phyloP scores from a whole-genome alignment of 257 asterid species.

The Forsythia viridissima region DNA sequence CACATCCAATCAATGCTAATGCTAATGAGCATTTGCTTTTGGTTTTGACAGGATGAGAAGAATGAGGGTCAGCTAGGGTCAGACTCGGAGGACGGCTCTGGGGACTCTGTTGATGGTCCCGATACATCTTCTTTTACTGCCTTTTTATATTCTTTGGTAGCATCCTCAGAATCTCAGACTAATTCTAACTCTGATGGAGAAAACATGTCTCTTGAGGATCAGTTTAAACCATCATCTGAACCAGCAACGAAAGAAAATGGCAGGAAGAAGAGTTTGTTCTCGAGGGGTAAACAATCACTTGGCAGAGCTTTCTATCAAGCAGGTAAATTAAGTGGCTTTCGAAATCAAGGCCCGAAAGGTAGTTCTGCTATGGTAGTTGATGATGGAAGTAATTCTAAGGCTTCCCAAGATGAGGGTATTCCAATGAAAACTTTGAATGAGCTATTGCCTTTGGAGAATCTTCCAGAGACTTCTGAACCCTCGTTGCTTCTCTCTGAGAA shows the following conservation, averaged over 20 bases:
- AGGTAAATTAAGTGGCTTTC: constrained; percentile 65
- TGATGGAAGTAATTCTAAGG: constrained; percentile 37
- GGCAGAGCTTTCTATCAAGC: constrained; percentile 69
- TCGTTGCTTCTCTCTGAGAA: constrained; percentile 84
- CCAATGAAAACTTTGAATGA: constrained; percentile 48
- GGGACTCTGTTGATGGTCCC: constrained; percentile 69
- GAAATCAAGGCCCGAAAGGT: constrained; percentile 53
- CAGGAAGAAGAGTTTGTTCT: constrained; percentile 64
- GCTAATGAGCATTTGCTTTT: constrained; percentile 6
- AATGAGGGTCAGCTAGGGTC: constrained; percentile 44
- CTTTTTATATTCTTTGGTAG: constrained; percentile 72
- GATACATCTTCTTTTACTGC: constrained; percentile 96
- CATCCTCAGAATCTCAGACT: constrained; percentile 58
- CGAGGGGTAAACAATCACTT: constrained; percentile 76
- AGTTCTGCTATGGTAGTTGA: constrained; percentile 46
- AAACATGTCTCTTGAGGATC: constrained; percentile 34
- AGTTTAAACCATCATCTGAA: constrained; percentile 43
- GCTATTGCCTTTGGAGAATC: constrained; percentile 29
- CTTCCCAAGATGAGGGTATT: constrained; percentile 43
- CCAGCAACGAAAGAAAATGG: constrained; percentile 52
- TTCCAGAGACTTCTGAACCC: constrained; percentile 86
- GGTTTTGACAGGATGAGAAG: constrained; percentile 49
- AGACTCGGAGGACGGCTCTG: constrained; percentile 45
- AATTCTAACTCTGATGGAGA: constrained; percentile 33
- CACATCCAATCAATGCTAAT: not conserved